Evolutionary conservation across 257 asterid species (phyloP), one percentile per base, ranked within the genome.

Genomic region (Nicotiana sylvestris): DNA sequence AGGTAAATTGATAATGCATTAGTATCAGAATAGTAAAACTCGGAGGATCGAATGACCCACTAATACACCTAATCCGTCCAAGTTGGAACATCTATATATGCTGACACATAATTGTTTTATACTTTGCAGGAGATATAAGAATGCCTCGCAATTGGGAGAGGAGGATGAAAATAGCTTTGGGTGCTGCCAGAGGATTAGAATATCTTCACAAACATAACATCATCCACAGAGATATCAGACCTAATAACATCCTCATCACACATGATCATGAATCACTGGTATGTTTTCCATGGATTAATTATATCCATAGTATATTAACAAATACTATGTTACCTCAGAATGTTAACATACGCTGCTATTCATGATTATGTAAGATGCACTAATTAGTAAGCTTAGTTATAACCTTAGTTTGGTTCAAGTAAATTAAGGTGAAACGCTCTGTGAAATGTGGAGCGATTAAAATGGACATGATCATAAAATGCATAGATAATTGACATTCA

Each of bases 201-300:
- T 91, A 90, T 84, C 84, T 93, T 18, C 97, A 93, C 35, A 66
- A 82, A 15, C 88, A 67, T 55, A 91, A 89, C 76, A 92, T 92
- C 67, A 83, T 93, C 74, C 97, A 93, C 60, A 83, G 97, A 77
- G 97, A 93, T 82, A 87, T 93, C 89, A 91, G 92, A 76, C 96
- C 97, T 5, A 85, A 86, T 68, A 93, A 93, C 85, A 92, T 93
- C 61, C 97, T 93, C 83, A 89, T 92, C 65, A 93, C 95, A 3
- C 97, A 93, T 89, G 95, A 93, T 89, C 84, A 92, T 77, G 92
- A 91, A 70, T 83, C 97, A 12, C 84, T 90, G 93, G 96, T 92
- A 78, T 66, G 64, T 17, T 46, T 30, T 33, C 30, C 82, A 33
- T 39, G 68, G 27, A 56, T 30, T 58, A 60, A 18, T 58, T 32